phyloP scores from a whole-genome alignment of 164 flowering plant species.

The Vitis rotundifolia region DNA sequence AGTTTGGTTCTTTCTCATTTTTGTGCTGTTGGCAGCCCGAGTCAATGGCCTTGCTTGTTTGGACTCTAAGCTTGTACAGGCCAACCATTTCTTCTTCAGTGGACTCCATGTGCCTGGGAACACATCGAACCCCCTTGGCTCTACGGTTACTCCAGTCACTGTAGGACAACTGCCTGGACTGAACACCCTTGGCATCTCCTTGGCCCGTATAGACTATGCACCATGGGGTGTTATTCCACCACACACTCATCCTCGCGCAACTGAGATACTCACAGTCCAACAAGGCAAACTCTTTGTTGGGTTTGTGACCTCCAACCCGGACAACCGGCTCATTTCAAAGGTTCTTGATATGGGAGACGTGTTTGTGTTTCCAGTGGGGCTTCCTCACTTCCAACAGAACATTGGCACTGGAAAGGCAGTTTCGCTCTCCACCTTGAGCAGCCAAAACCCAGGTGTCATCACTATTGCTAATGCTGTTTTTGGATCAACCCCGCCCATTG shows the following conservation, averaged over 20 bases:
- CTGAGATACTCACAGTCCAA: slow-evolving; percentile 12
- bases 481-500: slow-evolving; percentile 4
- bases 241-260: slow-evolving; percentile 14
- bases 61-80: not conserved
- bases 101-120: not conserved
- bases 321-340: slow-evolving; percentile 5
- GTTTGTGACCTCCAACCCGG: slow-evolving; percentile 14
- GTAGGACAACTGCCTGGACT: slow-evolving; percentile 10
- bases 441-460: slow-evolving; percentile 11
- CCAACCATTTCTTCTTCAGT: not conserved
- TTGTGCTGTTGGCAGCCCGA: not conserved
- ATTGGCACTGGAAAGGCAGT: not conserved
- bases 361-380: slow-evolving; percentile 15
- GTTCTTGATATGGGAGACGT: slow-evolving; percentile 13
- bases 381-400: slow-evolving; percentile 15
- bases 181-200: slow-evolving; percentile 15
- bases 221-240: slow-evolving; percentile 12
- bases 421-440: slow-evolving; percentile 3
- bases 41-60: not conserved
- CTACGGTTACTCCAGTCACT: not conserved
- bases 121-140: not conserved
- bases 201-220: slow-evolving; percentile 11
- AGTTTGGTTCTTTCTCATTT: not conserved
- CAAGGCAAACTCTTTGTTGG: slow-evolving; percentile 14
- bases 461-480: slow-evolving; percentile 6